Conservation (phyloP, 1,284 basidiomycete species). For the Naganishia sp. region DNA sequence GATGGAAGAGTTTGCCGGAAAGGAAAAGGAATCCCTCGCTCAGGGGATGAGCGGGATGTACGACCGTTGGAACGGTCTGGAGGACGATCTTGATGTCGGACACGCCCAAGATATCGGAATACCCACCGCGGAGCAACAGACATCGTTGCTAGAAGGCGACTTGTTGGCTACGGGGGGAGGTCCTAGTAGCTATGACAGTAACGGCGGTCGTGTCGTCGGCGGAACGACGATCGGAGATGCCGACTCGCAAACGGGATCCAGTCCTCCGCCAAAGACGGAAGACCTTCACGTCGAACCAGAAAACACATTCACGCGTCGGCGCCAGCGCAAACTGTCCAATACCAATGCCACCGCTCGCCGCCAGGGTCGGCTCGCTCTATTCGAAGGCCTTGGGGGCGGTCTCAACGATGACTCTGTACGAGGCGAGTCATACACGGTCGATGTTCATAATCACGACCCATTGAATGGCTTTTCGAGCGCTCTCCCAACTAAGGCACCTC, state of each 20-base stretch:
- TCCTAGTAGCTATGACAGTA: conserved; percentile 16
- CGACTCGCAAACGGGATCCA: conserved; percentile 11
- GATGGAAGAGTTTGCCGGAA: conserved; percentile 77
- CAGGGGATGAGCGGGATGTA: conserved; percentile 44
- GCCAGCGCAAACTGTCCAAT: conserved; percentile 80
- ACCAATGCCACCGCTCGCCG: conserved; percentile 63
- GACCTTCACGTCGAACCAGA: conserved; percentile 26
- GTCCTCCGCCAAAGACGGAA: conserved; percentile 16
- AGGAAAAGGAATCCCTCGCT: conserved; percentile 61
- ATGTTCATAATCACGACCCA: conserved; percentile 32
- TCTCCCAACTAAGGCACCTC: conserved; percentile 43
- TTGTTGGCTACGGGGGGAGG: conserved; percentile 11
- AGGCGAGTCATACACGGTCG: conserved; percentile 27
- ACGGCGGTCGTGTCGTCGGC: conserved; percentile 26
- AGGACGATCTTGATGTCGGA: conserved; percentile 24
- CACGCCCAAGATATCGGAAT: conserved; percentile 21
- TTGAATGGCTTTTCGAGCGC: conserved; percentile 33
- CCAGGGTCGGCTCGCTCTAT: conserved; percentile 85
- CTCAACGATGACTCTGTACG: conserved; percentile 13
- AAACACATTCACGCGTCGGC: conserved; percentile 54
- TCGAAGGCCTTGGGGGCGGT: conserved; percentile 68
- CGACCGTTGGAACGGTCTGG: conserved; percentile 25
- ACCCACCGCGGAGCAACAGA: conserved; percentile 45
- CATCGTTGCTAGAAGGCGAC: conserved; percentile 21
- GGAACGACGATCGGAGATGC: conserved; percentile 30